phyloP scores from a whole-genome alignment of 2,329 filamentous ascomycete species.

The Phoma sp. region DNA sequence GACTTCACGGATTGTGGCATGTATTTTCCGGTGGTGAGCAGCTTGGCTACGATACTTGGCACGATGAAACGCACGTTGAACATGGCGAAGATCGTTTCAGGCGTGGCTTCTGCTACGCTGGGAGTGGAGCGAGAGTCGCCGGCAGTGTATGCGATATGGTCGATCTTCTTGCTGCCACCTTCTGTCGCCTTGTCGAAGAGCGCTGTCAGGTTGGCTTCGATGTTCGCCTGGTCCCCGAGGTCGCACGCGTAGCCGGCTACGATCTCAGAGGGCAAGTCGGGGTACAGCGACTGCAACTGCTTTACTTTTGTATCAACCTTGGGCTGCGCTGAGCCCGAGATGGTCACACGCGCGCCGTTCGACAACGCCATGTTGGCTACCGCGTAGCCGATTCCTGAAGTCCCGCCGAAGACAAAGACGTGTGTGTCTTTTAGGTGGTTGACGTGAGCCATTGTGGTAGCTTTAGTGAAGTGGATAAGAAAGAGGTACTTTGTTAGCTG shows the following conservation, averaged over 20 bases:
- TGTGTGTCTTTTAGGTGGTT: slow-evolving; percentile 57
- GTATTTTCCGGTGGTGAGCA: slow-evolving; percentile 43
- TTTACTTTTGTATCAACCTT: slow-evolving; percentile 59
- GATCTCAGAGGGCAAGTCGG: slow-evolving; percentile 18
- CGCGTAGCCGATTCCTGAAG: slow-evolving; percentile 67
- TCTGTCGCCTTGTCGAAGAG: slow-evolving; percentile 38
- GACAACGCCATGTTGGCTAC: slow-evolving; percentile 65
- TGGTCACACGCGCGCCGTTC: slow-evolving; percentile 61
- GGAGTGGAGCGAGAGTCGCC: slow-evolving; percentile 29
- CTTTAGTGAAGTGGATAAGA: no score
- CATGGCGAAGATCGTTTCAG: slow-evolving; percentile 21
- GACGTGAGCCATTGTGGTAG: slow-evolving; percentile 34
- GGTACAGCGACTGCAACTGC: slow-evolving; percentile 53
- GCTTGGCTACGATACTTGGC: slow-evolving; percentile 49
- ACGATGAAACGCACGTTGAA: slow-evolving; percentile 47
- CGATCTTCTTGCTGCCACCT: slow-evolving; percentile 34
- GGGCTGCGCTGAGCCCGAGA: slow-evolving; percentile 63
- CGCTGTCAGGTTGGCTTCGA: slow-evolving; percentile 36
- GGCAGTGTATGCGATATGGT: slow-evolving; percentile 42
- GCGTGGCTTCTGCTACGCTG: slow-evolving; percentile 36
- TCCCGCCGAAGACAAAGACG: slow-evolving; percentile 69
- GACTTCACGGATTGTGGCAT: slow-evolving; percentile 35
- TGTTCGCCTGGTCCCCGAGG: slow-evolving; percentile 31
- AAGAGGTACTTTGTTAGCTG: no score
- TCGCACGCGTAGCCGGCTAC: slow-evolving; percentile 38